A percentile compares a stretch with the other conserved stretches of the same genome.
These are phyloP conservation scores for Cunninghamia lanceolata DNA, from an alignment of 75 land plant genomes.

Conservation along the genomic window DNA sequence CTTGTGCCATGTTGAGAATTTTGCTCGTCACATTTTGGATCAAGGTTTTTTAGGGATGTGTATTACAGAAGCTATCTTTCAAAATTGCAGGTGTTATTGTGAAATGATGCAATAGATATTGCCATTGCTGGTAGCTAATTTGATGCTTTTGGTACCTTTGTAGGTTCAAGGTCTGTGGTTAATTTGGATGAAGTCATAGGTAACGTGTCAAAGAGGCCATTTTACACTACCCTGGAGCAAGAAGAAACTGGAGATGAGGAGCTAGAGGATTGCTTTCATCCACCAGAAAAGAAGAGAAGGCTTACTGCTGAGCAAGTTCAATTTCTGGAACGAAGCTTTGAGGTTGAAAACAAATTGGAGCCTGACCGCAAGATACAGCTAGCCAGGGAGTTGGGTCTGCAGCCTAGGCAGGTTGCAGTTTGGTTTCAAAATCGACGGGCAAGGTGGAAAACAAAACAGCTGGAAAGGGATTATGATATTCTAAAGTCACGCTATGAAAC, in stretches of 20 bases:
- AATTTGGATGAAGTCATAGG: constrained; percentile 32
- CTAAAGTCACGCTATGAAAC: constrained; percentile 37
- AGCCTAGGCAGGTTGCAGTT: constrained; percentile 71
- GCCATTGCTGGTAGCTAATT: not conserved
- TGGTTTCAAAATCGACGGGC: constrained; percentile 81
- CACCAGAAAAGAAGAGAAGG: constrained; percentile 62
- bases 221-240: constrained; percentile 15
- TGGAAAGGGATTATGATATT: constrained; percentile 60
- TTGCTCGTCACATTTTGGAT: not conserved
- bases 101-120: not conserved
- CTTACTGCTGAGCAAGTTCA: constrained; percentile 54
- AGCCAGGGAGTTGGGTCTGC: constrained; percentile 66
- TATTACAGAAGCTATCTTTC: not conserved
- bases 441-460: constrained; percentile 59
- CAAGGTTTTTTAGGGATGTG: not conserved
- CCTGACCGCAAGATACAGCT: constrained; percentile 68
- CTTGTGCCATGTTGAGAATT: not conserved
- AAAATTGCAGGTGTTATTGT: not conserved
- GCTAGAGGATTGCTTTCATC: constrained; percentile 39
- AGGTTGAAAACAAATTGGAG: constrained; percentile 66
- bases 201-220: constrained; percentile 18
- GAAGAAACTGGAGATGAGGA: constrained; percentile 51
- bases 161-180: constrained; percentile 42
- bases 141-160: not conserved
- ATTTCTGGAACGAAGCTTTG: constrained; percentile 62